A percentile compares a stretch with the other conserved stretches of the same genome.
phyloP scores from a whole-genome alignment of 2,329 filamentous ascomycete species.

The Fusarium odoratissimum region DNA sequence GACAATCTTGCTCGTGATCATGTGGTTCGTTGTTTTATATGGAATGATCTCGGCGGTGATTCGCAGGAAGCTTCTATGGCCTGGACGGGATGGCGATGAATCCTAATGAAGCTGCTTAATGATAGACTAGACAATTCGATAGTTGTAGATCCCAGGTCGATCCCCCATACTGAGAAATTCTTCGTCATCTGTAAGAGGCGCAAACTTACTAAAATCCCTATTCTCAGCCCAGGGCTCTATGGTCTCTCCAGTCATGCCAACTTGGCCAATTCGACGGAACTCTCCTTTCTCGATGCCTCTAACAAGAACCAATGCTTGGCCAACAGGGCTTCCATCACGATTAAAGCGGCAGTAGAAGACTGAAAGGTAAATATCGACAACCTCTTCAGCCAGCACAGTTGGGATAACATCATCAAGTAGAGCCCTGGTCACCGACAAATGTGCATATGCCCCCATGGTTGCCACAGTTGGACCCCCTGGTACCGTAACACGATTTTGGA shows the following conservation, averaged over 20 bases:
- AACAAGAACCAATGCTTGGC: constrained; percentile 17
- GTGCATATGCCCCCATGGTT: neutral
- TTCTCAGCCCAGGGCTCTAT: constrained; percentile 2
- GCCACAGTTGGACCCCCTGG: neutral
- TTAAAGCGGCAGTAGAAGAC: constrained; percentile 15
- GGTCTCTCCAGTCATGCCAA: neutral
- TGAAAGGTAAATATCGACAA: constrained; percentile 18
- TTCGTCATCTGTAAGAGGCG: constrained; percentile 5
- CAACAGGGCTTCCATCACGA: neutral
- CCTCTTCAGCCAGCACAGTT: neutral
- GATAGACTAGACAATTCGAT: constrained; percentile 27
- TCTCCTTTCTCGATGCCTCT: constrained; percentile 24
- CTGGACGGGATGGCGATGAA: constrained; percentile 42
- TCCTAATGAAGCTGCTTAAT: neutral
- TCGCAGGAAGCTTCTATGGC: constrained; percentile 43
- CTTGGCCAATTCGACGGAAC: constrained; percentile 27
- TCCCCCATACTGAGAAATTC: constrained; percentile 20
- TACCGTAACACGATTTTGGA: constrained; percentile 6
- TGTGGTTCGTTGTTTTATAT: constrained; percentile 43
- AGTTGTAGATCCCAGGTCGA: constrained; percentile 14
- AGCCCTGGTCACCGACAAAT: neutral
- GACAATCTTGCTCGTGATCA: constrained; percentile 33
- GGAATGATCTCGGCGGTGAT: constrained; percentile 35
- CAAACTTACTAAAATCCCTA: constrained; percentile 26
- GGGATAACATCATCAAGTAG: constrained; percentile 14